Conservation (phyloP, 2,329 filamentous ascomycete genomes). For the Teratosphaeria nubilosa region DNA sequence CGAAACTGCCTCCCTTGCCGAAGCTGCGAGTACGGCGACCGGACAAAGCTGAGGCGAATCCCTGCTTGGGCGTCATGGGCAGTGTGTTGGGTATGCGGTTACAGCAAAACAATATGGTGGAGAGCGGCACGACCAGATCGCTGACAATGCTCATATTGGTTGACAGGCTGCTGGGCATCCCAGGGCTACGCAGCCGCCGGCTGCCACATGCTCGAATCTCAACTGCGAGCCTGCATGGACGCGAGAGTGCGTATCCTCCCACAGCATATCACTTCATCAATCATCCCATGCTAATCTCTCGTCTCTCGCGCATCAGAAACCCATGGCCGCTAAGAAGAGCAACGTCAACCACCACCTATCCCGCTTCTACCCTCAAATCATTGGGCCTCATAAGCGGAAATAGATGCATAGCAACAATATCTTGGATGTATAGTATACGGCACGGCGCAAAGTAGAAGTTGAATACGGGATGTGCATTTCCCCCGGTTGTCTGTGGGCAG, state of each 20-base stretch:
- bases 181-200: conserved; percentile 57
- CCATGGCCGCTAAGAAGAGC: conserved; percentile 52
- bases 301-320: conserved; percentile 47
- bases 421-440: not conserved
- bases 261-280: not conserved
- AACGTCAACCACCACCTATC: conserved; percentile 86
- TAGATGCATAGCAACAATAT: conserved; percentile 19
- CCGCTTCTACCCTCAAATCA: conserved; percentile 64
- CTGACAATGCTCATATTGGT: not conserved
- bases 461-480: not conserved
- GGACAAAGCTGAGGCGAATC: conserved; percentile 51
- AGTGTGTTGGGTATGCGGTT: conserved; percentile 50
- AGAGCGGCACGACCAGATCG: not conserved
- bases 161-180: conserved; percentile 71
- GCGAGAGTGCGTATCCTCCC: conserved; percentile 47
- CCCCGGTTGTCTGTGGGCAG: not conserved
- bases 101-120: too few species aligned
- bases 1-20: conserved; percentile 48
- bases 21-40: conserved; percentile 57
- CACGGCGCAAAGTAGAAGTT: not conserved
- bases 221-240: conserved; percentile 67
- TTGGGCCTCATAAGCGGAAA: conserved; percentile 59
- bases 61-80: conserved; percentile 57
- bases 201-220: conserved; percentile 50
- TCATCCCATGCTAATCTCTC: not conserved